phyloP scores from a whole-genome alignment of 2,329 filamentous ascomycete genomes.

The Aspergillus neotritici region DNA sequence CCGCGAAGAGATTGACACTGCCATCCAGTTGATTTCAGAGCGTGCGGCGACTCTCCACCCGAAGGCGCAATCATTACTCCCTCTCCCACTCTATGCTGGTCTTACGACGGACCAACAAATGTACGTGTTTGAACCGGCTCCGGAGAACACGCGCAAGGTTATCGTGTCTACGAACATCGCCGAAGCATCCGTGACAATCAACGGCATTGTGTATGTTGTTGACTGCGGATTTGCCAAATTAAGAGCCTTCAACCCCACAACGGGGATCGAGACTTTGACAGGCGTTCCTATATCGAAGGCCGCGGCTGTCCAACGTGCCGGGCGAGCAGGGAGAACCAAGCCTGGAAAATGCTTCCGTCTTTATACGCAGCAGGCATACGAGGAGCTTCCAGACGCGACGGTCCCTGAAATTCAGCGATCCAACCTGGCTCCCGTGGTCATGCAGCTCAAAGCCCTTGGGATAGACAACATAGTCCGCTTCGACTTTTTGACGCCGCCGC shows the following conservation, averaged over 20 bases:
- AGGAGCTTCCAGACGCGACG: conserved; percentile 62
- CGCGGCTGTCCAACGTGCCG: conserved; percentile 84
- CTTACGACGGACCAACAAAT: conserved; percentile 87
- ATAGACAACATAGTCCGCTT: conserved; percentile 93
- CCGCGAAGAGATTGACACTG: conserved; percentile 82
- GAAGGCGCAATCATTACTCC: conserved; percentile 55
- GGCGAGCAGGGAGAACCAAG: conserved; percentile 80
- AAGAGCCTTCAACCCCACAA: conserved; percentile 73
- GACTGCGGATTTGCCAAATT: conserved; percentile 90
- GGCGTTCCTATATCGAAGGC: conserved; percentile 80
- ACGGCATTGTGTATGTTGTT: conserved; percentile 84
- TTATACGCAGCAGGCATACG: conserved; percentile 72
- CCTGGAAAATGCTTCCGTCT: conserved; percentile 92
- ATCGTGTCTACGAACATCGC: conserved; percentile 94
- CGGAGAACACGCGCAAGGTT: conserved; percentile 79
- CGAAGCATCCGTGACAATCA: conserved; percentile 91
- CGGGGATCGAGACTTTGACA: conserved; percentile 82
- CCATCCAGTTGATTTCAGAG: conserved; percentile 73
- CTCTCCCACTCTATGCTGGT: conserved; percentile 82
- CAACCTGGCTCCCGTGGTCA: conserved; percentile 78
- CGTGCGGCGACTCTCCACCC: conserved; percentile 59
- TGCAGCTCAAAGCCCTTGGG: conserved; percentile 90
- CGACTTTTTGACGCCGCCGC: conserved; percentile 79
- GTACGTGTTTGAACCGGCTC: conserved; percentile 82
- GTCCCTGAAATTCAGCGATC: conserved; percentile 88